phyloP scores from a whole-genome alignment of 2,329 filamentous ascomycete species.

The Talaromyces marneffei region DNA sequence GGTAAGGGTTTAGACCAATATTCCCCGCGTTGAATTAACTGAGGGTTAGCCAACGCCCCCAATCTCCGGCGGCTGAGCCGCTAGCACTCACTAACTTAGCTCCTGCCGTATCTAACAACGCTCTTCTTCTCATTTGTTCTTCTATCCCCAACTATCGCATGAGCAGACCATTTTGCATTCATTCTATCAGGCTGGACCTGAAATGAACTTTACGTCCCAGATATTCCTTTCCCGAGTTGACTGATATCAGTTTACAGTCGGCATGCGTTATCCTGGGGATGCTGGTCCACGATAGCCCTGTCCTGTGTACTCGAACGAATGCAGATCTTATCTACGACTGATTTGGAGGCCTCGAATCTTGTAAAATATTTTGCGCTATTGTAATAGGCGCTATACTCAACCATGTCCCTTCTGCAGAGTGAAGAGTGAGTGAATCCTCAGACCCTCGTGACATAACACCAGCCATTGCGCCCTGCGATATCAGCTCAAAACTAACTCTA shows the following conservation, averaged over 20 bases:
- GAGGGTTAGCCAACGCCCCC: neutral
- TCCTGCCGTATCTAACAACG: neutral
- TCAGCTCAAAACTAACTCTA: neutral
- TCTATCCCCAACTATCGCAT: neutral
- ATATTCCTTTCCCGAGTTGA: conserved; percentile 6
- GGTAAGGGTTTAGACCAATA: neutral
- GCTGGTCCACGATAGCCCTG: neutral
- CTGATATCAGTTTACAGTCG: neutral
- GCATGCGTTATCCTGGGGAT: conserved; percentile 5
- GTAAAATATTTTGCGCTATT: neutral
- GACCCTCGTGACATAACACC: neutral
- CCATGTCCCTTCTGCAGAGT: conserved; percentile 47
- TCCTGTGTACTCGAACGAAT: neutral
- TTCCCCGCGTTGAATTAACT: neutral
- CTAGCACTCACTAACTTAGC: neutral
- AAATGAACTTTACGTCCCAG: conserved; percentile 12
- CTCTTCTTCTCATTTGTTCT: neutral
- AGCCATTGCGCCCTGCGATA: neutral
- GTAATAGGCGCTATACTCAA: neutral
- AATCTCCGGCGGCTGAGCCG: neutral
- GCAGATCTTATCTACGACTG: neutral
- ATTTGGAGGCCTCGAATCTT: neutral
- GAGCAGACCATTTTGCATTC: neutral
- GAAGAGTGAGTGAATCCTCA: conserved; percentile 41
- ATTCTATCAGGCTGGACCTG: conserved; percentile 32